Conservation (phyloP, 2,329 filamentous ascomycete species). For the Cytospora chrysosperma region DNA sequence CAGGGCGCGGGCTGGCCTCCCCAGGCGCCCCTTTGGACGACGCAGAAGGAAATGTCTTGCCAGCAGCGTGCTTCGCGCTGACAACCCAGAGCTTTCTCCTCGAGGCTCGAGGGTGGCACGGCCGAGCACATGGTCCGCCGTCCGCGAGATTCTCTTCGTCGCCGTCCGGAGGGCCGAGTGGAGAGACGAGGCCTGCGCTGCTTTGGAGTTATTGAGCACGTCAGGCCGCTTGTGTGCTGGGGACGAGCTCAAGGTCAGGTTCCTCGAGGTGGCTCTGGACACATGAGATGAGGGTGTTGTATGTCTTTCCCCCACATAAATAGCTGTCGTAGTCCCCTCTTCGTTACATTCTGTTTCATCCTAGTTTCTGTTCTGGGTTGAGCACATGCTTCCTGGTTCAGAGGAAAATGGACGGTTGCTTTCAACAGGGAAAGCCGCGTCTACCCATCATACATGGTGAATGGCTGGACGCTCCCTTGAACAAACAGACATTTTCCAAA, state of each 20-base stretch:
- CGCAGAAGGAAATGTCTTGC: slow-evolving; percentile 55
- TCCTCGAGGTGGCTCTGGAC: slow-evolving; percentile 43
- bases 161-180: slow-evolving; percentile 54
- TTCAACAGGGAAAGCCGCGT: slow-evolving; percentile 50
- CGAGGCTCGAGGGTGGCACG: slow-evolving; percentile 57
- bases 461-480: slow-evolving; percentile 51
- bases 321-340: slow-evolving; percentile 38
- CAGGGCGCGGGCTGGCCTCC: slow-evolving; percentile 36
- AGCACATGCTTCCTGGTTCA: not conserved
- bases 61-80: slow-evolving; percentile 59
- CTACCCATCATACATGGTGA: slow-evolving; percentile 56
- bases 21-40: slow-evolving; percentile 32
- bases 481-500: slow-evolving; percentile 49
- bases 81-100: slow-evolving; percentile 59
- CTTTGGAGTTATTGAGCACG: slow-evolving; percentile 42
- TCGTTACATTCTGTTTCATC: not conserved
- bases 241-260: slow-evolving; percentile 44
- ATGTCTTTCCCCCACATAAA: slow-evolving; percentile 48
- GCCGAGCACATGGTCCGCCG: slow-evolving; percentile 61
- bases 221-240: slow-evolving; percentile 44
- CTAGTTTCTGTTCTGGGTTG: not conserved
- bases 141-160: slow-evolving; percentile 56
- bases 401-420: not conserved
- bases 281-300: slow-evolving; percentile 53
- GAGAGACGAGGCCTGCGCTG: slow-evolving; percentile 46